A percentile compares a stretch with the other conserved stretches of the same genome.
These are phyloP conservation scores for Ramichloridium luteum DNA, from an alignment of 2,329 filamentous ascomycete genomes.

Conservation along the genomic window DNA sequence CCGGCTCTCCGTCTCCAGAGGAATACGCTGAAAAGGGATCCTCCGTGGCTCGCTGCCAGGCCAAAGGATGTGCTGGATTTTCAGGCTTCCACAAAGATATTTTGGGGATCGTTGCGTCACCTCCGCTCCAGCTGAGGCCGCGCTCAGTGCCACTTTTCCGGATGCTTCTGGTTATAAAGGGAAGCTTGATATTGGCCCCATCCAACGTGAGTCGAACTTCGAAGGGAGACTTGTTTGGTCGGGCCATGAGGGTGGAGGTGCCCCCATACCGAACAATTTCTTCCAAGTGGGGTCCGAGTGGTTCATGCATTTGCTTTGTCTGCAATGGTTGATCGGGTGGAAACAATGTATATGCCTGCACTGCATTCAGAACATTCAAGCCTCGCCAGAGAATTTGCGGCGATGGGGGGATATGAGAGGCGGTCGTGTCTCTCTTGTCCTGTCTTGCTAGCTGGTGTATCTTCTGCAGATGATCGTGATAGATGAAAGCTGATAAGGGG, in stretches of 20 bases:
- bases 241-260: slow-evolving; percentile 16
- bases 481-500: slow-evolving; percentile 46
- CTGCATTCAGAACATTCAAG: slow-evolving; percentile 33
- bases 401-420: slow-evolving; percentile 32
- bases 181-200: slow-evolving; percentile 19
- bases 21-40: not conserved
- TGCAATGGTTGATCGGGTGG: slow-evolving; percentile 30
- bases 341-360: slow-evolving; percentile 39
- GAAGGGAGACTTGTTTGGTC: slow-evolving; percentile 19
- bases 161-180: slow-evolving; percentile 17
- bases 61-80: not conserved
- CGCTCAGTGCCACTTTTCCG: slow-evolving; percentile 13
- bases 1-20: not conserved
- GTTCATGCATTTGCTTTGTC: slow-evolving; percentile 25
- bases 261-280: slow-evolving; percentile 28
- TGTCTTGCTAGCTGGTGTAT: slow-evolving; percentile 38
- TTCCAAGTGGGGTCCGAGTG: slow-evolving; percentile 23
- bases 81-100: slow-evolving; percentile 19
- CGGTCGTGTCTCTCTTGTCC: slow-evolving; percentile 31
- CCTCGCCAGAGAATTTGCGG: slow-evolving; percentile 33
- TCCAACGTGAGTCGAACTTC: slow-evolving; percentile 25
- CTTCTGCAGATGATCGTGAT: slow-evolving; percentile 42
- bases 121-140: slow-evolving; percentile 20
- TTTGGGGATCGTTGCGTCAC: slow-evolving; percentile 12
- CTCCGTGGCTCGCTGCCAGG: slow-evolving; percentile 4